A percentile compares a stretch with the other conserved stretches of the same genome.
These are phyloP conservation scores for Thalassiosira hispida DNA, from an alignment of 352 stramenopile genomes.

Conservation along the genomic window DNA sequence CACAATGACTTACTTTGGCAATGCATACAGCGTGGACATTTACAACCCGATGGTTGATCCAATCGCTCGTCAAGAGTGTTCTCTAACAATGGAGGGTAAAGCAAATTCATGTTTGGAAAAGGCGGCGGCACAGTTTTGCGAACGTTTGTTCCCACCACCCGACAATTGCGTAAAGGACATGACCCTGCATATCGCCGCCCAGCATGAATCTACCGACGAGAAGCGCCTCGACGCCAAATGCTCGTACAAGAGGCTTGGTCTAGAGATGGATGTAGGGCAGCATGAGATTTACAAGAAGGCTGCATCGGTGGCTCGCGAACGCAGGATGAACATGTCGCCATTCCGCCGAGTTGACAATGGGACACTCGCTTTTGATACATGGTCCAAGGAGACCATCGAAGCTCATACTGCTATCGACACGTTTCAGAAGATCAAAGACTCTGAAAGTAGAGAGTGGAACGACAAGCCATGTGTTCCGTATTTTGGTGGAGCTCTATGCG, in stretches of 20 bases:
- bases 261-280: conserved; percentile 57
- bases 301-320: conserved; percentile 23
- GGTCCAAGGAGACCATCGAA: conserved; percentile 47
- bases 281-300: conserved; percentile 54
- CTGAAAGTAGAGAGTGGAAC: conserved; percentile 60
- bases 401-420: conserved; percentile 50
- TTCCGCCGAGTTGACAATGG: conserved; percentile 63
- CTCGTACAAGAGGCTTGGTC: conserved; percentile 57
- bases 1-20: conserved; percentile 52
- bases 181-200: conserved; percentile 41
- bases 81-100: conserved; percentile 15
- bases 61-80: conserved; percentile 34
- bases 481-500: conserved; percentile 60
- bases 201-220: conserved; percentile 44
- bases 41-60: conserved; percentile 60
- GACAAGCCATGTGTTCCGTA: conserved; percentile 50
- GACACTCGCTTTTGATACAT: conserved; percentile 38
- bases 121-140: conserved; percentile 48
- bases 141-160: conserved; percentile 32
- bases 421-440: conserved; percentile 57
- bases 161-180: conserved; percentile 53
- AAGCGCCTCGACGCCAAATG: conserved; percentile 59
- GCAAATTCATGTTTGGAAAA: conserved; percentile 40
- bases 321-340: conserved; percentile 59
- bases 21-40: conserved; percentile 55